A percentile compares a stretch with the other conserved stretches of the same genome.
phyloP scores from a whole-genome alignment of 2,329 filamentous ascomycete genomes.

The Hypoxylon sp. region DNA sequence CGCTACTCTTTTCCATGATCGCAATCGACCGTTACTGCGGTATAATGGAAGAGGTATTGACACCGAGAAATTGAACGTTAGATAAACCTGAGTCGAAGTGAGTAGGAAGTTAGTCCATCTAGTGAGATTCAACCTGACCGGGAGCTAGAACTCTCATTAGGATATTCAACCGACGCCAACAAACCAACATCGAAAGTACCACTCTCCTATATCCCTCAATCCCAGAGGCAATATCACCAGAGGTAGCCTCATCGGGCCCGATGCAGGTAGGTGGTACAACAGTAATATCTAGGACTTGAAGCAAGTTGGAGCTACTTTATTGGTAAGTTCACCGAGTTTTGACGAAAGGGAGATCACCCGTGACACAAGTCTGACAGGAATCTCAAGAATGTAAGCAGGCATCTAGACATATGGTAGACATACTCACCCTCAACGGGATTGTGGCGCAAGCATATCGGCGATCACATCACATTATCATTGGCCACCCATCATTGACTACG shows the following conservation, averaged over 20 bases:
- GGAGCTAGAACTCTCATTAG: neutral
- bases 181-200: neutral
- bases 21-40: neutral
- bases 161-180: neutral
- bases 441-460: neutral
- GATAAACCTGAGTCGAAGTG: neutral
- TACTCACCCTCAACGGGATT: neutral
- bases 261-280: neutral
- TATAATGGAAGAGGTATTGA: neutral
- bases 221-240: neutral
- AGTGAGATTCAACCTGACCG: neutral
- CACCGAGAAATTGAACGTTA: neutral
- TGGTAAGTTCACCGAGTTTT: conserved; percentile 2
- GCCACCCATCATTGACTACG: neutral
- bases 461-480: no score
- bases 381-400: neutral
- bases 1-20: conserved; percentile 24
- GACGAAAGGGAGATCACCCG: neutral
- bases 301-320: neutral
- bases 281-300: conserved; percentile 2
- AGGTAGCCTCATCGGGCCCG: neutral
- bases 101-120: neutral
- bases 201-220: neutral
- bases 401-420: neutral
- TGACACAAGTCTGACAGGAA: conserved; percentile 17